Conservation (phyloP, 1,284 basidiomycete species). For the Irpex lacteus region DNA sequence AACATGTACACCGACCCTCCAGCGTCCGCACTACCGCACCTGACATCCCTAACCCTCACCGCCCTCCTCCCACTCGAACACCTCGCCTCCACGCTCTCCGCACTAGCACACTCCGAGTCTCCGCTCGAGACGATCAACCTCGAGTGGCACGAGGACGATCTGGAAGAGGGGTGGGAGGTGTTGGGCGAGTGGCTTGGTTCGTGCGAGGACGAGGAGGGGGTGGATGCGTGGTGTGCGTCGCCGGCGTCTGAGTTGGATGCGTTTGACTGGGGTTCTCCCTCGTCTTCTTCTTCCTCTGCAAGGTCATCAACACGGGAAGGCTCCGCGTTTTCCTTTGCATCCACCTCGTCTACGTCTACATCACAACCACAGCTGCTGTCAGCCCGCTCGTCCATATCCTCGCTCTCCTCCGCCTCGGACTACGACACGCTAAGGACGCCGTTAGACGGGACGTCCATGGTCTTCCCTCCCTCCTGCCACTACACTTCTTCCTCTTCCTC, state of each 20-base stretch:
- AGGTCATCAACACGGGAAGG: neutral
- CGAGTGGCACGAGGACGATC: conserved; percentile 58
- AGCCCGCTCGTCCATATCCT: neutral
- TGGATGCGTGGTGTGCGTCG: neutral
- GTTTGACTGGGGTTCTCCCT: neutral
- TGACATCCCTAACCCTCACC: neutral
- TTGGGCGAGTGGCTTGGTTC: conserved; percentile 52
- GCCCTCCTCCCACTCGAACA: neutral
- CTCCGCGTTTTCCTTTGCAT: neutral
- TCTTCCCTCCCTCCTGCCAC: neutral
- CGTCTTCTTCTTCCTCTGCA: neutral
- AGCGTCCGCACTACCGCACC: no score
- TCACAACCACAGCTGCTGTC: neutral
- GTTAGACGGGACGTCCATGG: neutral
- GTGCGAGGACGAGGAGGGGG: conserved; percentile 21
- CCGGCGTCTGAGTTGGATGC: neutral
- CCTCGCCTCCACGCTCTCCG: conserved; percentile 13
- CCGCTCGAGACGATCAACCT: conserved; percentile 55
- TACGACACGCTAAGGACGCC: neutral
- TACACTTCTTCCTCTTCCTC: neutral
- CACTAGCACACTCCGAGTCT: conserved; percentile 53
- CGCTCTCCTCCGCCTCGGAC: neutral
- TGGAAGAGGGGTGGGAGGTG: conserved; percentile 52
- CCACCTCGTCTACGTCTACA: conserved; percentile 17
- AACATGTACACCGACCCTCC: no score